Evolutionary conservation across 129 eudicot species (phyloP).

Genomic region (Pseudognaphalium luteoalbum): DNA sequence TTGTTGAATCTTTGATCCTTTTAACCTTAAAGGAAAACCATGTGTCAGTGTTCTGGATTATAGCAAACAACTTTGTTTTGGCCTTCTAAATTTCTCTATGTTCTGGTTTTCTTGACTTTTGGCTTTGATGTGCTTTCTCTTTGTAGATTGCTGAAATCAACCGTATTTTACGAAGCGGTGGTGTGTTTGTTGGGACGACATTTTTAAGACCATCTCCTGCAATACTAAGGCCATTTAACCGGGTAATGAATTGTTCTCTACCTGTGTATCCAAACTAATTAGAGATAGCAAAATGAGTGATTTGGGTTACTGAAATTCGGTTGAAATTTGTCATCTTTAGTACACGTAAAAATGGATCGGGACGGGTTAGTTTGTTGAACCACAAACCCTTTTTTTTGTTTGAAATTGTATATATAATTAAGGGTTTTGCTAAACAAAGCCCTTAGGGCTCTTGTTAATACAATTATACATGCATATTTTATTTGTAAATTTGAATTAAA

Average conservation of each 20-base stretch:
- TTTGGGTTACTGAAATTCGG: background rate
- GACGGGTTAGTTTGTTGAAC: background rate
- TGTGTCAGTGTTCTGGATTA: background rate
- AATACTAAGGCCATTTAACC: conserved; percentile 57
- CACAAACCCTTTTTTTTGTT: background rate
- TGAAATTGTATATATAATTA: background rate
- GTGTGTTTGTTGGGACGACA: conserved; percentile 85
- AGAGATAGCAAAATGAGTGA: background rate
- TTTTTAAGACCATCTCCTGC: conserved; percentile 74
- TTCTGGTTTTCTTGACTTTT: background rate
- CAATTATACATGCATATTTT: no score
- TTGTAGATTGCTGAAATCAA: conserved; percentile 87
- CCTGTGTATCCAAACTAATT: background rate
- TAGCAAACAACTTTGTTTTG: background rate
- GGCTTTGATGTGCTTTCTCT: background rate
- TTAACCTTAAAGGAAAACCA: background rate
- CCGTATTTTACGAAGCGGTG: conserved; percentile 87
- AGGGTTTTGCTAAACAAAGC: no score
- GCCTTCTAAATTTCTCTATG: background rate
- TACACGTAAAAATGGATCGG: background rate
- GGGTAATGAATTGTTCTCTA: conserved; percentile 45
- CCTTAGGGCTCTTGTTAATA: no score
- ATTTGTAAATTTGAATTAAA: no score
- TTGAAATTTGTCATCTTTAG: background rate
- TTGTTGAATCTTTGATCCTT: background rate